phyloP scores from a whole-genome alignment of 2,329 filamentous ascomycete species.

The Alternaria longipes region DNA sequence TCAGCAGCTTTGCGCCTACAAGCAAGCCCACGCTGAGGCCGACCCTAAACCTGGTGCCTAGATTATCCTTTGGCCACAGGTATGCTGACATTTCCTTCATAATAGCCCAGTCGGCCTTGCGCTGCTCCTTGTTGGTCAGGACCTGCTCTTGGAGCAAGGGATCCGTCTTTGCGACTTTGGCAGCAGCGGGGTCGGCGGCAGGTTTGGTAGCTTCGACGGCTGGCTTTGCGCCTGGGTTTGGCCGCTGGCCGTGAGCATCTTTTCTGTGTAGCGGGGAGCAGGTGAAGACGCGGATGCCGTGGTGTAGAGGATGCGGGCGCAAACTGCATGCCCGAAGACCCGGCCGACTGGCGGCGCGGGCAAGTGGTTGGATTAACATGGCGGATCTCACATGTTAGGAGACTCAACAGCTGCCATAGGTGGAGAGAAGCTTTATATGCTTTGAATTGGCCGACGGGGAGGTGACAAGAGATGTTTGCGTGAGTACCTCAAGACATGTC shows the following conservation, averaged over 20 bases:
- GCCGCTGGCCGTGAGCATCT: constrained; percentile 51
- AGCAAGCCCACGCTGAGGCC: constrained; percentile 83
- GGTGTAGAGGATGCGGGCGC: constrained; percentile 31
- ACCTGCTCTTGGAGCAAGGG: constrained; percentile 70
- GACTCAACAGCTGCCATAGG: neutral
- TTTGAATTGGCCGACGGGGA: neutral
- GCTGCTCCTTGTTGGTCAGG: constrained; percentile 80
- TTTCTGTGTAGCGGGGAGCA: constrained; percentile 56
- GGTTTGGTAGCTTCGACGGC: constrained; percentile 35
- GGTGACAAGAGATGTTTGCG: neutral
- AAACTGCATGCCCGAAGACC: constrained; percentile 30
- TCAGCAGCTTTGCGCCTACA: constrained; percentile 88
- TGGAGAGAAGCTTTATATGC: constrained; percentile 6
- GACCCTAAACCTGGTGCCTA: constrained; percentile 85
- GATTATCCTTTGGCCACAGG: constrained; percentile 90
- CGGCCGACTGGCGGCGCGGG: constrained; percentile 46
- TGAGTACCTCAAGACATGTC: constrained; percentile 10
- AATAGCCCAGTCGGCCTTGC: constrained; percentile 97
- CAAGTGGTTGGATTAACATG: constrained; percentile 50
- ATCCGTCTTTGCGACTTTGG: constrained; percentile 39
- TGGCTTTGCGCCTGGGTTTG: constrained; percentile 36
- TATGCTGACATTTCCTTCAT: constrained; percentile 98
- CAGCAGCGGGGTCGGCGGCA: constrained; percentile 23
- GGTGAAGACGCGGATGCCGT: constrained; percentile 54
- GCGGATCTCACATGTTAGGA: constrained; percentile 36